Conservation (phyloP, 2,329 filamentous ascomycete genomes). For the Fusarium oxysporum region DNA sequence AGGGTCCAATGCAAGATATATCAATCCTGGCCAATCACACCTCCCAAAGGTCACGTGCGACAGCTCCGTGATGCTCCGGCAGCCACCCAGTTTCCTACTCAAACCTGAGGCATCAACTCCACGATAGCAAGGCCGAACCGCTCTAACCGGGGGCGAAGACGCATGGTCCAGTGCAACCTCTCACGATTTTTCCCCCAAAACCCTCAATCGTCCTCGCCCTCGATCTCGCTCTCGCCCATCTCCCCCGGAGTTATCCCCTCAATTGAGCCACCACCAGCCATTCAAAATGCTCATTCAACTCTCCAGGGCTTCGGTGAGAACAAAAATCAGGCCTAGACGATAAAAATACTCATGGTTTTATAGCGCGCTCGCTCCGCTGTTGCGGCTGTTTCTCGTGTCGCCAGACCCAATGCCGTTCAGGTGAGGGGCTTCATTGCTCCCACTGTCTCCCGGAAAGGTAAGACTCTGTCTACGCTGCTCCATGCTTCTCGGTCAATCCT, state of each 20-base stretch:
- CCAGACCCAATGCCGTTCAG: conserved; percentile 56
- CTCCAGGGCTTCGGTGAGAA: conserved; percentile 67
- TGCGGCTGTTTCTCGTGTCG: conserved; percentile 61
- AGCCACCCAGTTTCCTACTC: background rate
- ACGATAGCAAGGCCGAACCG: conserved; percentile 37
- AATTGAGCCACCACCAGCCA: conserved; percentile 61
- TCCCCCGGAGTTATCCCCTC: conserved; percentile 49
- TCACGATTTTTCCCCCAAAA: conserved; percentile 58
- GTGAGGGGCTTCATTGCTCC: conserved; percentile 70
- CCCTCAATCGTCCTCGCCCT: conserved; percentile 38
- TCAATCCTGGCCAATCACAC: conserved; percentile 13
- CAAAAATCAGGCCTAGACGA: background rate
- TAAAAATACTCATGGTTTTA: conserved; percentile 41
- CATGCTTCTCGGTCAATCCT: background rate
- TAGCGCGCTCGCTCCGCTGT: conserved; percentile 65
- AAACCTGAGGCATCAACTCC: conserved; percentile 33
- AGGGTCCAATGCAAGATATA: conserved; percentile 4
- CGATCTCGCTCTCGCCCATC: conserved; percentile 18
- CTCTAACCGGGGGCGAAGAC: conserved; percentile 43
- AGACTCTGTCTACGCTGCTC: conserved; percentile 47
- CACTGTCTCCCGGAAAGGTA: conserved; percentile 72
- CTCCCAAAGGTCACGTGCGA: conserved; percentile 1
- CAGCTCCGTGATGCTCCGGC: conserved; percentile 31
- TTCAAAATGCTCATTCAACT: conserved; percentile 68
- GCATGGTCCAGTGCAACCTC: conserved; percentile 45